Conservation (phyloP, 768 basidiomycete genomes). For the Lactarius psammicola region DNA sequence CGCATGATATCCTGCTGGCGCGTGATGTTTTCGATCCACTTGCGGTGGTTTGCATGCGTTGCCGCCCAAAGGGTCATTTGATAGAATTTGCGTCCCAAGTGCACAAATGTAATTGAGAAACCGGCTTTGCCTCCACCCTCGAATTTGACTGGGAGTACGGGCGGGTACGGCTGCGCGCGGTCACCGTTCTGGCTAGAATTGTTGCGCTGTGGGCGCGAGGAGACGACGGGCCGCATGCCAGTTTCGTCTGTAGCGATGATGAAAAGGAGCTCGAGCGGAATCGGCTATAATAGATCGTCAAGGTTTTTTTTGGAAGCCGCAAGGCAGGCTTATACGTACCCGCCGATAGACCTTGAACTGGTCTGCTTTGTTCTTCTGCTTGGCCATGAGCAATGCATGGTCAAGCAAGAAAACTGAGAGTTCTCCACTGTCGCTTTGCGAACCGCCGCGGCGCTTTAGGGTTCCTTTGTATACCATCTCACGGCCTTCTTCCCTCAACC, state of each 20-base stretch:
- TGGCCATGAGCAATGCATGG: slow-evolving; percentile 93
- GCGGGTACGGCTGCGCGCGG: slow-evolving; percentile 42
- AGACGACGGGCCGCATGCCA: slow-evolving; percentile 31
- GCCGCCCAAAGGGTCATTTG: slow-evolving; percentile 89
- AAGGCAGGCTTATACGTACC: slow-evolving; percentile 47
- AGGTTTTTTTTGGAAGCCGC: background rate
- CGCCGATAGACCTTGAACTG: slow-evolving; percentile 91
- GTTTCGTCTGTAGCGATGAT: slow-evolving; percentile 76
- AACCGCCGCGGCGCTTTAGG: slow-evolving; percentile 78
- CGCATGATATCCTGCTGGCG: slow-evolving; percentile 86
- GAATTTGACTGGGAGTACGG: slow-evolving; percentile 47
- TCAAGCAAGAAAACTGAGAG: slow-evolving; percentile 94
- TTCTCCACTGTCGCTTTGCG: slow-evolving; percentile 78
- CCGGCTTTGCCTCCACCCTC: slow-evolving; percentile 71
- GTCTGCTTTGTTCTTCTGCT: slow-evolving; percentile 88
- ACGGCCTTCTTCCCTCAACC: slow-evolving; percentile 81
- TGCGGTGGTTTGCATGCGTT: slow-evolving; percentile 79
- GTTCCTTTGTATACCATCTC: slow-evolving; percentile 90
- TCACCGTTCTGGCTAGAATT: slow-evolving; percentile 38
- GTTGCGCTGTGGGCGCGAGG: slow-evolving; percentile 44
- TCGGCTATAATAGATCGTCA: slow-evolving; percentile 57
- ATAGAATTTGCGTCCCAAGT: slow-evolving; percentile 91
- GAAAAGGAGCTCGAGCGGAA: slow-evolving; percentile 89
- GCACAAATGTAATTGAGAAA: slow-evolving; percentile 89
- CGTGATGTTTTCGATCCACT: slow-evolving; percentile 90